phyloP scores from a whole-genome alignment of 2,329 filamentous ascomycete species.

The Botrytis sinoallii region DNA sequence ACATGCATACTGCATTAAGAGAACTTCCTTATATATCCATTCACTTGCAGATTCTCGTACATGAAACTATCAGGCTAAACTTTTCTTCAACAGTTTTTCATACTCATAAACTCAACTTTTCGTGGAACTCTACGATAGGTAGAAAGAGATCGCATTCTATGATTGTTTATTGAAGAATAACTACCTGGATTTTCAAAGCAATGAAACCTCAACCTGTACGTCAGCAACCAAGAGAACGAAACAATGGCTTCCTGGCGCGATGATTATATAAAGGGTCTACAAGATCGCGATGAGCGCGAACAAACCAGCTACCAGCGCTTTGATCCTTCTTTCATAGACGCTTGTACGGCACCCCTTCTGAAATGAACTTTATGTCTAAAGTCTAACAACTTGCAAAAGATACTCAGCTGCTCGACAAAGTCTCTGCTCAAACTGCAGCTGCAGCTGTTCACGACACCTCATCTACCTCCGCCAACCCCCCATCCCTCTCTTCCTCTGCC shows the following conservation, averaged over 20 bases:
- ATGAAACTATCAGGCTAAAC: background rate
- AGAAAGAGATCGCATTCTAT: background rate
- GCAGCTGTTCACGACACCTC: conserved; percentile 42
- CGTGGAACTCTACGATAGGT: background rate
- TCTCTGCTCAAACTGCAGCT: conserved; percentile 60
- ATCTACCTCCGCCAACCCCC: conserved; percentile 24
- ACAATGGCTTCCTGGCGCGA: conserved; percentile 60
- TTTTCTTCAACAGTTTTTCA: background rate
- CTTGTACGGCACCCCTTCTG: conserved; percentile 57
- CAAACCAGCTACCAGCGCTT: conserved; percentile 56
- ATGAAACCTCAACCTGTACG: conserved; percentile 16
- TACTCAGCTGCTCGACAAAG: conserved; percentile 63
- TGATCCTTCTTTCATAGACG: conserved; percentile 67
- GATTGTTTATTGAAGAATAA: background rate
- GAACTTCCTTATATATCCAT: conserved; percentile 4
- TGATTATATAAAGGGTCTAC: conserved; percentile 74
- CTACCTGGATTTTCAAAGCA: conserved; percentile 9
- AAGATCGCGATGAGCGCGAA: conserved; percentile 68
- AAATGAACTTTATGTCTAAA: background rate
- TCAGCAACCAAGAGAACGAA: conserved; percentile 17
- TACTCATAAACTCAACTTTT: background rate
- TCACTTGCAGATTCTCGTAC: conserved; percentile 4
- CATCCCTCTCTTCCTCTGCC: conserved; percentile 33
- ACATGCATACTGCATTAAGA: background rate
- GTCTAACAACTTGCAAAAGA: conserved; percentile 44